phyloP scores from a whole-genome alignment of 441 rosid genomes.

The Cnidoscolus chayamansa region DNA sequence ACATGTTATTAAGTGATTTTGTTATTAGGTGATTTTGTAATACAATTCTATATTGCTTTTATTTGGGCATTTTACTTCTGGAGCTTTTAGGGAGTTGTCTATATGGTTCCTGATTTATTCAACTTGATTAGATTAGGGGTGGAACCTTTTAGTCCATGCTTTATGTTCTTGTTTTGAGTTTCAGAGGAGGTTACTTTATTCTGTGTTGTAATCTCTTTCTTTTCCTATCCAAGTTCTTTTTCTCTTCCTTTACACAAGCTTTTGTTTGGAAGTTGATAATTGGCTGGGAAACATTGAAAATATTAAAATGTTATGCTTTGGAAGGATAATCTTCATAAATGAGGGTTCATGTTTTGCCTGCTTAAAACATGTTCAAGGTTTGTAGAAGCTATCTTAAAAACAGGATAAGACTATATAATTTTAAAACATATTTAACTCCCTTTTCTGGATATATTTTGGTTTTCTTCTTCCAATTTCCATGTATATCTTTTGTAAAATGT shows the following conservation, averaged over 20 bases:
- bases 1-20: not conserved
- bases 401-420: too few species aligned
- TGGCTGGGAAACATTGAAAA: not conserved
- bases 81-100: too few species aligned
- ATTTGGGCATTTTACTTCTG: not conserved
- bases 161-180: not conserved
- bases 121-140: not conserved
- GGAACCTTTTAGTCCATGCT: not conserved
- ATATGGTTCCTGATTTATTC: not conserved
- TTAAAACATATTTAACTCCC: not conserved
- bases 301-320: not conserved
- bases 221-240: not conserved
- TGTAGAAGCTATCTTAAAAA: too few species aligned
- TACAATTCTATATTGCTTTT: not conserved
- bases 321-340: not conserved
- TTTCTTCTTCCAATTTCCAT: not conserved
- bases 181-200: not conserved
- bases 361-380: not conserved
- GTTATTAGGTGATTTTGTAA: not conserved
- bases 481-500: not conserved
- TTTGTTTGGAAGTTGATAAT: not conserved
- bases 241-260: not conserved
- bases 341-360: not conserved
- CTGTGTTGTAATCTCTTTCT: not conserved
- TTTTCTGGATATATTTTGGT: not conserved